These are phyloP conservation scores for Salix viminalis DNA, from an alignment of 345 rosid species.

Conservation along the genomic window DNA sequence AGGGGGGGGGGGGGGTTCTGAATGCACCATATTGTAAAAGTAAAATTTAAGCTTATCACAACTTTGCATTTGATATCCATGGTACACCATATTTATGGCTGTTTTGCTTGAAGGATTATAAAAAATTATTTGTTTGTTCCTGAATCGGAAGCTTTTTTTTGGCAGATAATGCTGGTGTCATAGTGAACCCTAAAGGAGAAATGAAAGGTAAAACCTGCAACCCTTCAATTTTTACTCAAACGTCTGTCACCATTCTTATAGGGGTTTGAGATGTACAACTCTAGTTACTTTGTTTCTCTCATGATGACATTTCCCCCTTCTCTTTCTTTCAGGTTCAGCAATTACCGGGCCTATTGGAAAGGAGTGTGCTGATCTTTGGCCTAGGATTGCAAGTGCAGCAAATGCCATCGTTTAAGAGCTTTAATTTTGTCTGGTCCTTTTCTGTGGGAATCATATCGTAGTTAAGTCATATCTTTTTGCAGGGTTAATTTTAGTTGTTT, in stretches of 20 bases:
- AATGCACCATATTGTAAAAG: neutral
- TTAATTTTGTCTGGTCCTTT: too few relatives aligned
- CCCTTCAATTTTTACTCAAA: neutral
- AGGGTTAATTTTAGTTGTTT: neutral
- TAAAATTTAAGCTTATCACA: neutral
- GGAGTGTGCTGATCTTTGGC: slow-evolving; percentile 95
- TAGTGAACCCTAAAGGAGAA: slow-evolving; percentile 90
- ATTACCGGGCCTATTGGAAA: slow-evolving; percentile 90
- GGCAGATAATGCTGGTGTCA: slow-evolving; percentile 92
- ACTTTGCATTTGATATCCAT: neutral
- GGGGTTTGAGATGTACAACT: neutral
- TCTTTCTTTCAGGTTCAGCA: slow-evolving; percentile 56
- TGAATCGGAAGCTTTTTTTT: slow-evolving; percentile 5
- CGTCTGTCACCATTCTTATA: neutral
- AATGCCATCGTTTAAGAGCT: slow-evolving; percentile 23
- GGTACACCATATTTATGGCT: neutral
- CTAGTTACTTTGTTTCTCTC: neutral
- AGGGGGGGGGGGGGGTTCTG: accelerated
- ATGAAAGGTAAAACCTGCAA: slow-evolving; percentile 65
- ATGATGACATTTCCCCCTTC: neutral
- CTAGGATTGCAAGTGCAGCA: slow-evolving; percentile 93
- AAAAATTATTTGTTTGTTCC: neutral
- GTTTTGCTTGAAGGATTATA: neutral
- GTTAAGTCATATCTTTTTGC: neutral
- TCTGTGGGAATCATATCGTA: neutral